Conservation (phyloP, 305 asterid species). For the Rubia balearica region DNA sequence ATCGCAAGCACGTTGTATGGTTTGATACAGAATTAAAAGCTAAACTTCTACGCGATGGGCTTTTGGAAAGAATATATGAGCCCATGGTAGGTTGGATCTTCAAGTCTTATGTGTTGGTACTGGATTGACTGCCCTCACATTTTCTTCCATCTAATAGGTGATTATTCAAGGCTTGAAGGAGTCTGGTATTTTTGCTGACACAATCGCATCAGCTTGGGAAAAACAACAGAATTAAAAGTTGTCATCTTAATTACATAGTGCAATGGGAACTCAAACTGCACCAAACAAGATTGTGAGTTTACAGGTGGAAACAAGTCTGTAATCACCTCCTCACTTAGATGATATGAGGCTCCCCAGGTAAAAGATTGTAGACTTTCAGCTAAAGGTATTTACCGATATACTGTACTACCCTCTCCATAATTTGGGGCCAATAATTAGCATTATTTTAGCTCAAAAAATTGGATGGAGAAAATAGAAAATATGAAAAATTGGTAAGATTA, state of each 20-base stretch:
- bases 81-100: constrained; percentile 30
- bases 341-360: background rate
- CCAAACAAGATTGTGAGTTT: constrained; percentile 15
- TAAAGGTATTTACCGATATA: background rate
- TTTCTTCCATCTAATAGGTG: constrained; percentile 19
- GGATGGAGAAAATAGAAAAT: too few species aligned
- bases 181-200: constrained; percentile 32
- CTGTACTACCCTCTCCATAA: background rate
- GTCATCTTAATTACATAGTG: background rate
- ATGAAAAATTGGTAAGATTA: too few species aligned
- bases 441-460: too few species aligned
- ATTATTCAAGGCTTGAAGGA: constrained; percentile 39
- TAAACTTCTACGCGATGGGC: constrained; percentile 29
- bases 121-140: background rate
- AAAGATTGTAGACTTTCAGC: background rate
- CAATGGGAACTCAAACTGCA: constrained; percentile 16
- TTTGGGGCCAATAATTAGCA: too few species aligned
- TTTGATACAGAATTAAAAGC: constrained; percentile 18
- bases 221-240: background rate
- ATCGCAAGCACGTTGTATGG: constrained; percentile 40
- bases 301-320: background rate
- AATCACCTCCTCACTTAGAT: constrained; percentile 20
- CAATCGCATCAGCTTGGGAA: constrained; percentile 20
- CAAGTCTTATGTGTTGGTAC: background rate
- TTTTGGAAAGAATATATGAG: constrained; percentile 30